Evolutionary conservation across 129 eudicot species (phyloP).

Genomic region (Arctium minus): DNA sequence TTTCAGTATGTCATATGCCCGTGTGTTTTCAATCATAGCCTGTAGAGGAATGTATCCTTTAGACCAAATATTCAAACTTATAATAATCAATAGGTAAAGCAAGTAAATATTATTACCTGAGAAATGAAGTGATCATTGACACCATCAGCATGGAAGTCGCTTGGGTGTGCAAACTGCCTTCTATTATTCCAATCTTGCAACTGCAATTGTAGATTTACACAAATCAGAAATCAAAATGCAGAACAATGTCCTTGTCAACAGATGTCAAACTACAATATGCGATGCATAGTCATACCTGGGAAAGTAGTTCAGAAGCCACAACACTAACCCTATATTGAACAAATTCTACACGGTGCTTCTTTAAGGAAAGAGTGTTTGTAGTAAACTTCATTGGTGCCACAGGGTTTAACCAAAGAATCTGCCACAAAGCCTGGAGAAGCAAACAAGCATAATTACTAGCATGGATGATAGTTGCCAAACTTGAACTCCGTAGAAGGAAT

Average conservation of each 20-base stretch:
- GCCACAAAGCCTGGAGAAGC: slow-evolving; percentile 82
- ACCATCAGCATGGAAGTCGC: slow-evolving; percentile 94
- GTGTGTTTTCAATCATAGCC: slow-evolving; percentile 84
- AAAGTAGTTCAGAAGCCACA: slow-evolving; percentile 83
- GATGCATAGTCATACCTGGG: slow-evolving; percentile 57
- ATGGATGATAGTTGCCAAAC: neutral
- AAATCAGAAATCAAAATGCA: neutral
- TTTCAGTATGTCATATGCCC: slow-evolving; percentile 78
- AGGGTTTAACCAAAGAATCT: slow-evolving; percentile 91
- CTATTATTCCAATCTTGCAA: slow-evolving; percentile 99
- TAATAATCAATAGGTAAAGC: neutral
- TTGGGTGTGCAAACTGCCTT: slow-evolving; percentile 82
- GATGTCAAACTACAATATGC: slow-evolving; percentile 4
- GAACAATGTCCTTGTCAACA: slow-evolving; percentile 1
- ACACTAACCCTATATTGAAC: slow-evolving; percentile 72
- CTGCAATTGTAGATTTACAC: slow-evolving; percentile 41
- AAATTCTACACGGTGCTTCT: slow-evolving; percentile 70
- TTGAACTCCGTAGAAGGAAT: neutral
- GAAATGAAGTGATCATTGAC: slow-evolving; percentile 80
- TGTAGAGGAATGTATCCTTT: slow-evolving; percentile 21
- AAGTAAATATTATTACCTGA: slow-evolving; percentile 52
- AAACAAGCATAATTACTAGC: slow-evolving; percentile 1
- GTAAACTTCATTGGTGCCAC: slow-evolving; percentile 45
- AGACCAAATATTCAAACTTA: neutral
- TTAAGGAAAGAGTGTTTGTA: slow-evolving; percentile 40